These are phyloP conservation scores for Candida koratica DNA, from an alignment of 805 yeast genomes.

Conservation along the genomic window DNA sequence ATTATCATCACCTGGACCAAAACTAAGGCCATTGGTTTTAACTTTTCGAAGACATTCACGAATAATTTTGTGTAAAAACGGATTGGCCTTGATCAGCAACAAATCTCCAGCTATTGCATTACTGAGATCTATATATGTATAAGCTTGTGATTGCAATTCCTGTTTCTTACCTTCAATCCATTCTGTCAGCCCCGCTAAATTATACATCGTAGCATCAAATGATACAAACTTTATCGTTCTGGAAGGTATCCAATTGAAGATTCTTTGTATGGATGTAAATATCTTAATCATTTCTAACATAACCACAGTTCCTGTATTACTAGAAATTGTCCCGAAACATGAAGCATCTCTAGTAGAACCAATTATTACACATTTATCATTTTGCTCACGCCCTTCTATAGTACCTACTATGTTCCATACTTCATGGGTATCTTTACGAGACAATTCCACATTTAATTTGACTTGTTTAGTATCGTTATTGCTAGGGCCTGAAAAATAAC, in stretches of 20 bases:
- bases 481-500: conserved; percentile 25
- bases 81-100: conserved; percentile 59
- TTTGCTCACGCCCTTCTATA: conserved; percentile 76
- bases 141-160: conserved; percentile 55
- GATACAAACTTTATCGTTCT: conserved; percentile 80
- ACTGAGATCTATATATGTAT: conserved; percentile 69
- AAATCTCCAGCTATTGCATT: conserved; percentile 56
- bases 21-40: conserved; percentile 8
- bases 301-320: conserved; percentile 71
- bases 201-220: conserved; percentile 78
- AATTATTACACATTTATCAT: conserved; percentile 64
- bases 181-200: conserved; percentile 80
- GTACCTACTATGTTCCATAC: conserved; percentile 78
- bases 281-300: conserved; percentile 68
- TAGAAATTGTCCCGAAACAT: conserved; percentile 67
- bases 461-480: conserved; percentile 16
- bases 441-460: conserved; percentile 32
- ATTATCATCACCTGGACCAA: conserved; percentile 4
- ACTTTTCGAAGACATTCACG: conserved; percentile 36
- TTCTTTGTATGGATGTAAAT: conserved; percentile 58
- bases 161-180: conserved; percentile 59
- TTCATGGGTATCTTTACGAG: conserved; percentile 52
- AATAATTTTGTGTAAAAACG: conserved; percentile 52
- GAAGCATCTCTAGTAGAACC: conserved; percentile 82
- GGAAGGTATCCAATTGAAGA: conserved; percentile 76